Conservation (phyloP, 2,329 filamentous ascomycete species). For the Fusarium coicis region DNA sequence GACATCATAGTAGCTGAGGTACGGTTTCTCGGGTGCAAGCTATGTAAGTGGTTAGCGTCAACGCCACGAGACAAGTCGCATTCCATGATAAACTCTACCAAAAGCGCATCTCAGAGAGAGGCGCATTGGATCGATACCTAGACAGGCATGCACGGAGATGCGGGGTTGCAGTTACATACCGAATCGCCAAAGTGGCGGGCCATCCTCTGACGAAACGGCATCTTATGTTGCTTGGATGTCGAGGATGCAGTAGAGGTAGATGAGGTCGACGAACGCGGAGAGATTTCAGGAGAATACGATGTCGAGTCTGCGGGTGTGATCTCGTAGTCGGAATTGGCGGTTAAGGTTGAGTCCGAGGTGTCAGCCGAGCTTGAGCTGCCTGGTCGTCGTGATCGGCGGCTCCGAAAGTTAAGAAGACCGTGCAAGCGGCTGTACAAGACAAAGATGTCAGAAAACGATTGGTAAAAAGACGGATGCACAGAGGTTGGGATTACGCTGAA, state of each 20-base stretch:
- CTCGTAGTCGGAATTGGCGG: conserved; percentile 37
- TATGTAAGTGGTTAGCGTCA: conserved; percentile 49
- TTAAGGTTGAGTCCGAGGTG: conserved; percentile 32
- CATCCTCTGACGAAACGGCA: conserved; percentile 56
- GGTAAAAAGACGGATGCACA: not conserved
- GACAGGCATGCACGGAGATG: conserved; percentile 19
- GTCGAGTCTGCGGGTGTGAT: conserved; percentile 26
- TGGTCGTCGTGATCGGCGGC: conserved; percentile 38
- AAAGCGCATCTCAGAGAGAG: conserved; percentile 20
- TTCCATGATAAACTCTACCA: conserved; percentile 3
- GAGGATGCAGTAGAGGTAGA: conserved; percentile 23
- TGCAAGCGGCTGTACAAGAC: conserved; percentile 35
- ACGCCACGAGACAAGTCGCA: conserved; percentile 9
- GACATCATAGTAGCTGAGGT: conserved; percentile 57
- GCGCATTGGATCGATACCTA: conserved; percentile 1
- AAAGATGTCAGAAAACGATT: conserved; percentile 29
- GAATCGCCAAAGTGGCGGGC: conserved; percentile 61
- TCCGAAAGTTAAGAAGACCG: conserved; percentile 38
- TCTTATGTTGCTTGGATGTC: conserved; percentile 42
- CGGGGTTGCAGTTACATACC: conserved; percentile 51
- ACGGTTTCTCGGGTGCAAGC: conserved; percentile 57
- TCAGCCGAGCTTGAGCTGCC: conserved; percentile 39
- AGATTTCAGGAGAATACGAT: conserved; percentile 17
- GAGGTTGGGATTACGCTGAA: not conserved
- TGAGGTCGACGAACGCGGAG: conserved; percentile 19